Base-by-base conservation (phyloP, 2,329 filamentous ascomycete species). In the Cytospora mali region DNA sequence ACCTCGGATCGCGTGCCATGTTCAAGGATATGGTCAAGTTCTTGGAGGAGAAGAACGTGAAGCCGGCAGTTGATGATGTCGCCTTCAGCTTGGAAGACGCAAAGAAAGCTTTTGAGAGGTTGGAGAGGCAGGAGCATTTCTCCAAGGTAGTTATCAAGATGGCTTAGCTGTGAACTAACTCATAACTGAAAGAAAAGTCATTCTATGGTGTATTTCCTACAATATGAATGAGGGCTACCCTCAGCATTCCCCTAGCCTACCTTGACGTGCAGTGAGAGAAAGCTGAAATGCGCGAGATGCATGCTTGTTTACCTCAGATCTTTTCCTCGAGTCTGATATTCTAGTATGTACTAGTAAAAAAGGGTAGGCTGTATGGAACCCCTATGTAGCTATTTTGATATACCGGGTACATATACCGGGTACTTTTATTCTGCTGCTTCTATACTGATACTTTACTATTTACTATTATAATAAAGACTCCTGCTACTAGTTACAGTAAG, bases 121-220 rank as follows among this genome's bases (percentile, higher is more conserved):
- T 77, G 21, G 64, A 70, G 51, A 69, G 71, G 57, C 70, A 74
- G 66, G 72, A 73, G 62, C 74, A 77, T 55, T 76, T 77, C 59
- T 68, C 75, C 2, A 77, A 77, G 66, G 68, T 76, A 27, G 58
- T 74, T 1, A 72, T 77, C 33, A 67, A 66, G 4, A 71, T 75
- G 28, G 64, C 70, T 13, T 66, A 71, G 55, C 31, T 11, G 6
- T 23, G 16, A 4, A 21, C n/a, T 46, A 9, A 1, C 2, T 46
- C n/a, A 23, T 21, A 23, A 46, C 18, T 0, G n/a, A n/a, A 46
- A 23, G 18, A 7, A 7, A 42, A 21, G n/a, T 42, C 9, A 10
- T 6, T 9, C n/a, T 11, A n/a, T n/a, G 14, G 16, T 42, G 6
- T 39, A 2, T 39, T 39, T 7, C 13, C 5, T 39, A 5, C 35